These are phyloP conservation scores for Venturia pyrina DNA, from an alignment of 2,329 filamentous ascomycete species.

Conservation along the genomic window DNA sequence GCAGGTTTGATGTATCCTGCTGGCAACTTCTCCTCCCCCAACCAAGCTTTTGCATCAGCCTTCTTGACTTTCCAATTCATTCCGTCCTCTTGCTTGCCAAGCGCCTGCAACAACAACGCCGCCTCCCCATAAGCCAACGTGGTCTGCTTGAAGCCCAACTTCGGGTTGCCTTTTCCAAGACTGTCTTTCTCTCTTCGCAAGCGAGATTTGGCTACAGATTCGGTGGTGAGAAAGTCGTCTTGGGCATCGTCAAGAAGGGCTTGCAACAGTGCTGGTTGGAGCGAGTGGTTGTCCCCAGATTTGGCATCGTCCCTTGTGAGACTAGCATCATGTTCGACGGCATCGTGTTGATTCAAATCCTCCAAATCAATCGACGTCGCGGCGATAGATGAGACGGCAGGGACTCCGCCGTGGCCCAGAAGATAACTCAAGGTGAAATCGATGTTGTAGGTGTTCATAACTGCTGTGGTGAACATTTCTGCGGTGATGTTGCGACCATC, in stretches of 20 bases:
- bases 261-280: constrained; percentile 19
- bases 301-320: constrained; percentile 20
- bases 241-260: constrained; percentile 17
- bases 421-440: constrained; percentile 20
- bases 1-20: constrained; percentile 7
- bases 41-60: constrained; percentile 14
- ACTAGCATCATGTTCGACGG: constrained; percentile 27
- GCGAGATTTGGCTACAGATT: constrained; percentile 13
- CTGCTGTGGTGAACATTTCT: constrained; percentile 18
- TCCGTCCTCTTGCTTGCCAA: constrained; percentile 10
- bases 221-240: constrained; percentile 15
- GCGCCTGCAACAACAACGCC: constrained; percentile 13
- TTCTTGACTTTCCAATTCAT: constrained; percentile 10
- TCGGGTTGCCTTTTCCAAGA: constrained; percentile 8
- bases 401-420: constrained; percentile 17
- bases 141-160: constrained; percentile 14
- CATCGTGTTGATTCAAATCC: constrained; percentile 24
- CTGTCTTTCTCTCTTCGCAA: constrained; percentile 12
- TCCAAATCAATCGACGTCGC: constrained; percentile 17
- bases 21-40: constrained; percentile 16
- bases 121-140: constrained; percentile 16
- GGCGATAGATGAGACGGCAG: constrained; percentile 16
- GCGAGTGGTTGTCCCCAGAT: constrained; percentile 20
- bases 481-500: constrained; percentile 24
- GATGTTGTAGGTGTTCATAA: constrained; percentile 23